Evolutionary conservation across 768 basidiomycete genomes (phyloP), one percentile per base, ranked within the genome.

Genomic region (Rossbeevera mucosa): DNA sequence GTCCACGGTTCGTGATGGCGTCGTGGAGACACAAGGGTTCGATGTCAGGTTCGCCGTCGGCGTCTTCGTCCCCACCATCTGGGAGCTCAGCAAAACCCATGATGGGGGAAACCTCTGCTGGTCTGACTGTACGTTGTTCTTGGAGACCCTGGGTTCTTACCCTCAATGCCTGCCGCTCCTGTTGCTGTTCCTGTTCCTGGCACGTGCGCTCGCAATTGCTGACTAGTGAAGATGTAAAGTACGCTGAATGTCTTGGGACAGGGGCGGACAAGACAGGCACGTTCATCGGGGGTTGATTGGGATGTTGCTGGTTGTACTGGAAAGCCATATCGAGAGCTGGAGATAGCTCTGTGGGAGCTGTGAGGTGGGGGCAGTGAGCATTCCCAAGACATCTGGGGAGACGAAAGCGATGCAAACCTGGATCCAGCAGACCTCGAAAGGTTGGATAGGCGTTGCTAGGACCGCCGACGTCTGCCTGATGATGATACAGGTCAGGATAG

Each of bases 141-240:
- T 65, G 68, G 29, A 67, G 50, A 52, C 59, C 67, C 55, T 71
- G 69, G 6, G 69, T 71, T 14, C 53, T 59, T 50, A 69, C 65
- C 50, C 67, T 54, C 48, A 69, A 24, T 18, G 59, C 68, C 47
- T 59, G 67, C 8, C 65, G 58, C 43, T 66, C 65, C 25, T 64
- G 66, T 24, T 68, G 65, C 9, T 59, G 69, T 71, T 69, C 69
- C 65, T 69, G 68, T 67, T 71, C 67, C 69, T 69, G 67, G 50
- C 69, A 69, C 63, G 68, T 71, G 65, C 68, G 67, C 52, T 69
- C 67, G 58, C 68, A 69, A 55, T 58, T 61, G 57, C 54, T 58
- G 59, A 69, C 57, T 9, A 69, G 51, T 31, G 67, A 71, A 3
- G 65, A 33, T 22, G 50, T 67, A 58, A 64, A 66, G 55, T 69